Conservation (phyloP, 2,329 filamentous ascomycete species). For the Graphilbum fragrans region DNA sequence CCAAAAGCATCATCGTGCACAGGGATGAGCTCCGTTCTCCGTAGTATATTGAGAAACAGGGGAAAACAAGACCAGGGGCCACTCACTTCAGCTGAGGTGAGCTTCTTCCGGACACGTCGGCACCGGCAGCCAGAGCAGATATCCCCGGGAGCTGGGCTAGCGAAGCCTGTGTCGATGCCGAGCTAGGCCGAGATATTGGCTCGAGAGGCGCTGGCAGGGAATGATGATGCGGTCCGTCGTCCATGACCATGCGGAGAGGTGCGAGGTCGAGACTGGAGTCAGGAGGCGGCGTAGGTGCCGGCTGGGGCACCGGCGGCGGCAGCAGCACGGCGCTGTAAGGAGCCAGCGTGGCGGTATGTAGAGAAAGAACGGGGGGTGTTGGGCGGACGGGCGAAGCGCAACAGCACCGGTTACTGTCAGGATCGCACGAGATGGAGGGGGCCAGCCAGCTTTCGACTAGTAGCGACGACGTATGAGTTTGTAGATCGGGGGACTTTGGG, state of each 20-base stretch:
- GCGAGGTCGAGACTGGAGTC: slow-evolving; percentile 2
- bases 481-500: too few relatives aligned
- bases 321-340: not conserved
- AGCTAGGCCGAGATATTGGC: slow-evolving; percentile 35
- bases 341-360: not conserved
- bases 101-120: slow-evolving; percentile 19
- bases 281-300: not conserved
- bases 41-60: not conserved
- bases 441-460: too few relatives aligned
- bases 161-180: slow-evolving; percentile 33
- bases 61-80: not conserved
- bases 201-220: slow-evolving; percentile 28
- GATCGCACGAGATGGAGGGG: too few relatives aligned
- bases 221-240: slow-evolving; percentile 29
- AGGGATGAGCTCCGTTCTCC: too few relatives aligned
- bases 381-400: too few relatives aligned
- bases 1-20: too few relatives aligned
- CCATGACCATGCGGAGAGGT: slow-evolving; percentile 3
- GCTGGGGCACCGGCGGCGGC: not conserved
- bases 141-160: slow-evolving; percentile 34
- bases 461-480: too few relatives aligned
- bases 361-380: too few relatives aligned
- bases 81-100: slow-evolving; percentile 35
- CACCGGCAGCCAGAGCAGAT: slow-evolving; percentile 29
- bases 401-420: too few relatives aligned